Evolutionary conservation across 108 stramenopile species (phyloP).

Genomic region (Aurantiochytrium sp.): DNA sequence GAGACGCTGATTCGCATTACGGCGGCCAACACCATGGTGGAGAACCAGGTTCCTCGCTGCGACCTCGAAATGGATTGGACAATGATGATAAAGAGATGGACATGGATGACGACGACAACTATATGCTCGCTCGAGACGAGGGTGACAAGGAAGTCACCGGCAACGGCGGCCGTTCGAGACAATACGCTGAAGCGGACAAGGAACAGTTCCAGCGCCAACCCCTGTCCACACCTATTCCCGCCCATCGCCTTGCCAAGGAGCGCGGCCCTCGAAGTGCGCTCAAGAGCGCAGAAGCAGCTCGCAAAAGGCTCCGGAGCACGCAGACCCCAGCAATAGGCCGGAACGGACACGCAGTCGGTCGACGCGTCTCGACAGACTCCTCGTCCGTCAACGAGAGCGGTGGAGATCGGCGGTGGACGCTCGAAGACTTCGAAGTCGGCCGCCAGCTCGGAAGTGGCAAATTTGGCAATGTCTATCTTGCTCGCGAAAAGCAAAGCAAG

Average conservation of each 20-base stretch:
- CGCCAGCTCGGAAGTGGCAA: constrained; percentile 91
- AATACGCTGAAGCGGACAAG: neutral
- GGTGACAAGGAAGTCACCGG: too few relatives aligned
- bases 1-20: too few relatives aligned
- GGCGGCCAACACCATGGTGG: too few relatives aligned
- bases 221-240: neutral
- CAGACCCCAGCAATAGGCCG: neutral
- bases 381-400: too few relatives aligned
- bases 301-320: neutral
- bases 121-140: too few relatives aligned
- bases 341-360: too few relatives aligned
- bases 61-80: neutral
- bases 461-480: constrained; percentile 90
- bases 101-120: too few relatives aligned
- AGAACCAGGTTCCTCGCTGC: too few relatives aligned
- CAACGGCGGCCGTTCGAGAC: neutral
- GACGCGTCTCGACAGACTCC: too few relatives aligned
- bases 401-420: constrained; percentile 34
- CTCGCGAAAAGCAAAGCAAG: constrained; percentile 78
- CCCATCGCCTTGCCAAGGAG: neutral
- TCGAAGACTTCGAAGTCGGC: constrained; percentile 96
- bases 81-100: neutral
- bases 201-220: neutral
- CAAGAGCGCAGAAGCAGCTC: neutral
- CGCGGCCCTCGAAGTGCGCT: neutral